Conservation (phyloP, 2,329 filamentous ascomycete genomes). For the Aspergillus neoniger region DNA sequence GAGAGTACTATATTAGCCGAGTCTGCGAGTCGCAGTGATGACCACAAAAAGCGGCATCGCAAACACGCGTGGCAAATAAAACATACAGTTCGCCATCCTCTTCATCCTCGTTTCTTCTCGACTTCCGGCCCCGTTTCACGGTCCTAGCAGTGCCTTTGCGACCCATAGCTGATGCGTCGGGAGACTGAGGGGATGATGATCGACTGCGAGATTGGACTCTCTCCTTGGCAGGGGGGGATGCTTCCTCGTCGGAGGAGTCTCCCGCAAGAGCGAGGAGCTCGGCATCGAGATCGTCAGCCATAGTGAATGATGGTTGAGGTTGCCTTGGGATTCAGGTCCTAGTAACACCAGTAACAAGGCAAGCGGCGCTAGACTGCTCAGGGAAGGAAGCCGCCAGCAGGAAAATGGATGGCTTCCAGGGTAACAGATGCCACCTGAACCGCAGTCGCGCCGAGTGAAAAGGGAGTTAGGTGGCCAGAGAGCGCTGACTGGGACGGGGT, state of each 20-base stretch:
- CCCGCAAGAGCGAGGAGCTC: slow-evolving; percentile 92
- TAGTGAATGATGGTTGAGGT: slow-evolving; percentile 46
- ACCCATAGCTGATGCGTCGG: slow-evolving; percentile 47
- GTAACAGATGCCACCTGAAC: slow-evolving; percentile 18
- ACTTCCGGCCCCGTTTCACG: slow-evolving; percentile 47
- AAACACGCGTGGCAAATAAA: not conserved
- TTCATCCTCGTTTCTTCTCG: slow-evolving; percentile 64
- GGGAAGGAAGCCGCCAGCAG: slow-evolving; percentile 4
- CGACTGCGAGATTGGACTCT: slow-evolving; percentile 55
- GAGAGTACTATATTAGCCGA: slow-evolving; percentile 15
- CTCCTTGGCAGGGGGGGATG: slow-evolving; percentile 57
- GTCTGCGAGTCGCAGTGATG: not conserved
- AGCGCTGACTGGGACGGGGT: slow-evolving; percentile 4
- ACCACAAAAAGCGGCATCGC: not conserved
- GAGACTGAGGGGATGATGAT: slow-evolving; percentile 54
- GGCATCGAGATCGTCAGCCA: slow-evolving; percentile 83
- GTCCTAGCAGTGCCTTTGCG: slow-evolving; percentile 50
- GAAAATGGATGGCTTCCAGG: not conserved
- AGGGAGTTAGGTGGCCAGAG: slow-evolving; percentile 13
- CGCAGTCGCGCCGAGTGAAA: slow-evolving; percentile 25
- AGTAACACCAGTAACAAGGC: not conserved
- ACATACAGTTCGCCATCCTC: slow-evolving; percentile 85
- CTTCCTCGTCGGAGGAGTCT: slow-evolving; percentile 58
- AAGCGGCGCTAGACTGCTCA: slow-evolving; percentile 8
- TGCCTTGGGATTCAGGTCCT: slow-evolving; percentile 15